A percentile compares a stretch with the other conserved stretches of the same genome.
Conservation (phyloP, 805 yeast genomes). For the Wickerhamiella galacta region DNA sequence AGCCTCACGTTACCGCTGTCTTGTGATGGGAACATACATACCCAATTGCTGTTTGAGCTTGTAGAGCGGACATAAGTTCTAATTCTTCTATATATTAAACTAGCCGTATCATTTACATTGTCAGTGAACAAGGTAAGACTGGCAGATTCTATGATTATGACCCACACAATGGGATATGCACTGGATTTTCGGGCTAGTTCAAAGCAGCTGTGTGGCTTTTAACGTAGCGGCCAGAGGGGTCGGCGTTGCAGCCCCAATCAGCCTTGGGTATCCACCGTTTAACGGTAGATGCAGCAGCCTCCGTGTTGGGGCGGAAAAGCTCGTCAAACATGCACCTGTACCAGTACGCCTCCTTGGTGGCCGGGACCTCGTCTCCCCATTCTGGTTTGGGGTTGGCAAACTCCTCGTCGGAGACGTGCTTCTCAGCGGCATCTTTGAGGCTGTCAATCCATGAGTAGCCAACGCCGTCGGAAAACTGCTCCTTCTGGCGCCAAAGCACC, state of each 20-base stretch:
- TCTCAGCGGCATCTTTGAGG: constrained; percentile 87
- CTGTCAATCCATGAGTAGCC: constrained; percentile 99
- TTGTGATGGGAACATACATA: too few relatives aligned
- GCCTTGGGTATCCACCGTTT: constrained; percentile 99
- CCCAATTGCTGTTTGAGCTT: too few relatives aligned
- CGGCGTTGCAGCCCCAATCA: constrained; percentile 99
- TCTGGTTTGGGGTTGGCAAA: constrained; percentile 79
- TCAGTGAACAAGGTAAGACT: too few relatives aligned
- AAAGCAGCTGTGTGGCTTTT: constrained; percentile 68
- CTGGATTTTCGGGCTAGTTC: too few relatives aligned
- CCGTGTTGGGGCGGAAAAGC: constrained; percentile 66
- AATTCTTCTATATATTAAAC: too few relatives aligned
- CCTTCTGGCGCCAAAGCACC: constrained; percentile 98
- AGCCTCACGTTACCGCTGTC: constrained; percentile 1
- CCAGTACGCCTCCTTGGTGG: constrained; percentile 98
- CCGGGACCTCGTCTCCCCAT: constrained; percentile 92
- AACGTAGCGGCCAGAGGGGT: constrained; percentile 96
- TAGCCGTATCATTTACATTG: too few relatives aligned
- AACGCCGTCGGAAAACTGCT: constrained; percentile 98
- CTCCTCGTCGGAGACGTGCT: constrained; percentile 73
- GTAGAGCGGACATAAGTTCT: too few relatives aligned
- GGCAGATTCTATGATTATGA: too few relatives aligned
- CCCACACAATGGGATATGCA: too few relatives aligned
- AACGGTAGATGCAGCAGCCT: constrained; percentile 89
- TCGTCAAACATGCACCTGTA: constrained; percentile 94